phyloP scores from a whole-genome alignment of 345 rosid species.

The Syzygium aromaticum region DNA sequence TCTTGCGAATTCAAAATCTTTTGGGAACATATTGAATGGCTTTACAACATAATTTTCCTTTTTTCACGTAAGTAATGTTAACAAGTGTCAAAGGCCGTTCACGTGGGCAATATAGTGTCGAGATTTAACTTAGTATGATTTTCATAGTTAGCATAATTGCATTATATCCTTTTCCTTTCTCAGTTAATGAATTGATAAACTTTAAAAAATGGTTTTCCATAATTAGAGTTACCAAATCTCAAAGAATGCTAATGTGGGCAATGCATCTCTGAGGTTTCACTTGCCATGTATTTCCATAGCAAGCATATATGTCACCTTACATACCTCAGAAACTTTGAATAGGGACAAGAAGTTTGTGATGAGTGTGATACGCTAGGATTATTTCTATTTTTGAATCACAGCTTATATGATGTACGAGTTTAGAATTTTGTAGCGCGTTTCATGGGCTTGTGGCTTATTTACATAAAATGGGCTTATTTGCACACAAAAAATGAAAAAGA shows the following conservation, averaged over 20 bases:
- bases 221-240: not conserved
- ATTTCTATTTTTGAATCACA: too few relatives aligned
- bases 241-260: not conserved
- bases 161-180: not conserved
- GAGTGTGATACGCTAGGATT: too few relatives aligned
- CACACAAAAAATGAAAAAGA: too few relatives aligned
- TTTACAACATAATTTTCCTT: not conserved
- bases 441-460: too few relatives aligned
- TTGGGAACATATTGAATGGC: not conserved
- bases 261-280: not conserved
- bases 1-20: fast-evolving
- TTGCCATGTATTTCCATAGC: not conserved
- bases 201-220: not conserved
- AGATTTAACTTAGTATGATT: not conserved
- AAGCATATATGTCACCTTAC: not conserved
- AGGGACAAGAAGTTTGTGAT: not conserved
- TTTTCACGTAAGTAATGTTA: not conserved
- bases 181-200: not conserved
- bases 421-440: too few relatives aligned
- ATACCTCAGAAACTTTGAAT: not conserved
- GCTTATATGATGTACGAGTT: too few relatives aligned
- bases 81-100: not conserved
- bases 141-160: not conserved
- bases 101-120: not conserved
- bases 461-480: too few relatives aligned